phyloP scores from a whole-genome alignment of 108 stramenopile species.

The Cyclotella choctawhatcheeana region DNA sequence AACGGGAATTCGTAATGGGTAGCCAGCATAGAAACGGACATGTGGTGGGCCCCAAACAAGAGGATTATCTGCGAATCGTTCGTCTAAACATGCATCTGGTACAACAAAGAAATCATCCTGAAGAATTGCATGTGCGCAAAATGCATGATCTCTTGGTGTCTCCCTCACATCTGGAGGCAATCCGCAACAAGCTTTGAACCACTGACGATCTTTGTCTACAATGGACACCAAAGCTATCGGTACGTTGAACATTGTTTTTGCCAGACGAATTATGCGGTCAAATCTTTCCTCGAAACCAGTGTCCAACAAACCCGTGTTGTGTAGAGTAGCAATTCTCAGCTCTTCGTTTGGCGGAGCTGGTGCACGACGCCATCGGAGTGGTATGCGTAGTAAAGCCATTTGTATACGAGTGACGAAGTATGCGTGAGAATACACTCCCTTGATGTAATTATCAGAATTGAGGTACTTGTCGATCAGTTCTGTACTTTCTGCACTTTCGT shows the following conservation, averaged over 20 bases:
- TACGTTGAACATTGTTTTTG: constrained; percentile 45
- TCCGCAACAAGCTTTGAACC: constrained; percentile 57
- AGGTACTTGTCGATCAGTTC: constrained; percentile 2
- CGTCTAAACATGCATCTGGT: constrained; percentile 67
- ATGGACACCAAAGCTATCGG: constrained; percentile 53
- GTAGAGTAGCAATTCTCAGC: constrained; percentile 24
- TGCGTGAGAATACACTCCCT: constrained; percentile 16
- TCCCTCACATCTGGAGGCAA: constrained; percentile 43
- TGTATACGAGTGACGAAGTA: constrained; percentile 36
- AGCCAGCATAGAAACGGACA: constrained; percentile 83
- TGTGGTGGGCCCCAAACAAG: constrained; percentile 68
- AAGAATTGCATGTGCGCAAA: constrained; percentile 73
- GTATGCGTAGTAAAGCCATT: constrained; percentile 28
- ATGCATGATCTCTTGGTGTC: constrained; percentile 68
- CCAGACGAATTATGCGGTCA: constrained; percentile 54
- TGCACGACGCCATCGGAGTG: constrained; percentile 37
- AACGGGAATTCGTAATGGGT: constrained; percentile 32
- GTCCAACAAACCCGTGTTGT: constrained; percentile 34
- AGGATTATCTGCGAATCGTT: constrained; percentile 70
- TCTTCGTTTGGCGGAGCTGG: constrained; percentile 11
- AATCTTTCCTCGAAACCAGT: constrained; percentile 37
- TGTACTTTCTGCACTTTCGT: not conserved
- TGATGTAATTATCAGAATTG: constrained; percentile 21
- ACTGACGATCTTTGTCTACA: constrained; percentile 58
- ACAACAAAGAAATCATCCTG: constrained; percentile 55